Conservation (phyloP, 2,329 filamentous ascomycete species). For the Pseudogymnoascus destructans region DNA sequence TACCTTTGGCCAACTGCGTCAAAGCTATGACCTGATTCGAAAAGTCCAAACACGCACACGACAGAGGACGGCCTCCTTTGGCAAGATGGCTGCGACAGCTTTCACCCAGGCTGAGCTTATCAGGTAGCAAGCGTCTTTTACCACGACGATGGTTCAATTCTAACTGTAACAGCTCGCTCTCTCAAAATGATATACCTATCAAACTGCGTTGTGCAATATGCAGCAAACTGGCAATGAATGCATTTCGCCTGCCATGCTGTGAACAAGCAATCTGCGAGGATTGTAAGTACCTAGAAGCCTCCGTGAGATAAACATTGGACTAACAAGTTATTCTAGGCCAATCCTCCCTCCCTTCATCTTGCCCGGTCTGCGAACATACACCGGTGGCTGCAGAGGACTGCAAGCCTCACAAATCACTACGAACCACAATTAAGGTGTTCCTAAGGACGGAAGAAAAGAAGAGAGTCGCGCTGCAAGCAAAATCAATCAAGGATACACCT, state of each 20-base stretch:
- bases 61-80: not conserved
- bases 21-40: not conserved
- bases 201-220: conserved; percentile 93
- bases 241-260: conserved; percentile 85
- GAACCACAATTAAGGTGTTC: conserved; percentile 85
- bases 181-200: conserved; percentile 71
- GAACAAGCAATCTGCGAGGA: conserved; percentile 86
- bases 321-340: conserved; percentile 44
- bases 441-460: conserved; percentile 87
- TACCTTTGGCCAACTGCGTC: not conserved
- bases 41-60: not conserved
- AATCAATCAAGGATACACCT: conserved; percentile 28
- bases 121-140: conserved; percentile 17
- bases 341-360: conserved; percentile 60
- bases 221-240: conserved; percentile 79
- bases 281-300: conserved; percentile 42
- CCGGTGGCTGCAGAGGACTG: conserved; percentile 79
- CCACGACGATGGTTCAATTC: not conserved
- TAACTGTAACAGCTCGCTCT: conserved; percentile 20
- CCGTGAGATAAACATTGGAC: not conserved
- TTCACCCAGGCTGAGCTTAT: conserved; percentile 25
- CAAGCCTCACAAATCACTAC: conserved; percentile 78
- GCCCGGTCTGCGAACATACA: conserved; percentile 85
- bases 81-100: conserved; percentile 21
- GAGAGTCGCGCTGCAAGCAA: conserved; percentile 48